phyloP scores from a whole-genome alignment of 208 protist species.

The Trypanosoma vivax region DNA sequence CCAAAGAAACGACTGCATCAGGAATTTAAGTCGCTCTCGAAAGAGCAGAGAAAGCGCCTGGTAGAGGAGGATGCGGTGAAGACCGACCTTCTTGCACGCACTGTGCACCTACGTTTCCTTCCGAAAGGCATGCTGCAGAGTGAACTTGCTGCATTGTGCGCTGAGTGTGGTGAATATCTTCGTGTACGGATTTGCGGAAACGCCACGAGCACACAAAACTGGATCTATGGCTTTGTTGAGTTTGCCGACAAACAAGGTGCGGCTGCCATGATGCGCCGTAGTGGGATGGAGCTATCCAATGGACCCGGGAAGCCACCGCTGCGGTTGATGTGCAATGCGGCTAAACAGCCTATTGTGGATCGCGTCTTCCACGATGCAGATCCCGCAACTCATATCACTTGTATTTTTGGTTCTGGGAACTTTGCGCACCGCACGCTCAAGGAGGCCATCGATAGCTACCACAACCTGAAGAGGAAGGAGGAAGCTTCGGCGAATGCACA shows the following conservation, averaged over 20 bases:
- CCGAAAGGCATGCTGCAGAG: conserved; percentile 47
- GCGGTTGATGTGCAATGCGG: conserved; percentile 49
- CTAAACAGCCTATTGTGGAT: conserved; percentile 63
- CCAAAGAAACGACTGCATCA: conserved; percentile 28
- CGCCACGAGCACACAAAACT: conserved; percentile 44
- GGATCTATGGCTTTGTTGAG: conserved; percentile 74
- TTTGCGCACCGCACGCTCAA: conserved; percentile 53
- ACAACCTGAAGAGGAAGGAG: conserved; percentile 67
- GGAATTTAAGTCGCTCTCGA: conserved; percentile 61
- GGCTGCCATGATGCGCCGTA: conserved; percentile 37
- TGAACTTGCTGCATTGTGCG: conserved; percentile 51
- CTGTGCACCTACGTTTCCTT: conserved; percentile 59
- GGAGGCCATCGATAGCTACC: conserved; percentile 64
- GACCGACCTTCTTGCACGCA: conserved; percentile 50
- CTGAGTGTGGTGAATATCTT: conserved; percentile 52
- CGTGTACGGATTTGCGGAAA: conserved; percentile 69
- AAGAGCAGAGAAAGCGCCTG: conserved; percentile 37
- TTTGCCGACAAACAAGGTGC: conserved; percentile 37
- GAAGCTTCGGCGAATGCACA: conserved; percentile 9
- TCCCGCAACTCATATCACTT: conserved; percentile 26
- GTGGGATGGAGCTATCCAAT: conserved; percentile 50
- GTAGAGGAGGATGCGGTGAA: conserved; percentile 33
- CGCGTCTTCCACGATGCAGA: conserved; percentile 68
- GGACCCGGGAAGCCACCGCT: conserved; percentile 34
- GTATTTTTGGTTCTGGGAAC: conserved; percentile 57